Conservation (phyloP, 2,329 filamentous ascomycete genomes). For the Claviceps purpurea region DNA sequence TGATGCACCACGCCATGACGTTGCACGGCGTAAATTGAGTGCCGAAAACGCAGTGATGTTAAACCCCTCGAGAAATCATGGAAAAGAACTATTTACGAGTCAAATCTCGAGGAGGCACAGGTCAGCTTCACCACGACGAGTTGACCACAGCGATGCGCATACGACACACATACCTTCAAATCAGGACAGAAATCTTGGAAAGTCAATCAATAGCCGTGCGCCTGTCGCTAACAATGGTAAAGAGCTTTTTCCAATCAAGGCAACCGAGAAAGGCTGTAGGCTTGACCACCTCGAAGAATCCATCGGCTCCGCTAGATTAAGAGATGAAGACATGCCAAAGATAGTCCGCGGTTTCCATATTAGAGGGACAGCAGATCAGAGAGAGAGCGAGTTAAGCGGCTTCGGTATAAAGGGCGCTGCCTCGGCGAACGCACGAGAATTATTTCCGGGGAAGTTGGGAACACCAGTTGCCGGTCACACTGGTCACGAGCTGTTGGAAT, state of each 20-base stretch:
- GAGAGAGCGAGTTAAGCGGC: constrained; percentile 30
- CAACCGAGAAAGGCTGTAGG: constrained; percentile 15
- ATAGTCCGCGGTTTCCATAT: constrained; percentile 50
- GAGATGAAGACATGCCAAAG: constrained; percentile 31
- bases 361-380: constrained; percentile 40
- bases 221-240: constrained; percentile 18
- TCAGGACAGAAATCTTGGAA: constrained; percentile 22
- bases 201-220: constrained; percentile 21
- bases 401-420: constrained; percentile 56
- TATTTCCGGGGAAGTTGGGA: constrained; percentile 53
- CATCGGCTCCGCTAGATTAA: constrained; percentile 24
- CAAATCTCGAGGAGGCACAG: constrained; percentile 26
- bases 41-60: constrained; percentile 16
- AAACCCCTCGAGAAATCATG: constrained; percentile 26
- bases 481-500: constrained; percentile 56
- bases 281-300: constrained; percentile 25
- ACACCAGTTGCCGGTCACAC: constrained; percentile 49
- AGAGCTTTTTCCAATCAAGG: constrained; percentile 27
- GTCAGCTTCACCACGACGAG: constrained; percentile 38
- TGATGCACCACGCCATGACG: constrained; percentile 36
- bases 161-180: constrained; percentile 21
- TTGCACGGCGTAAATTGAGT: constrained; percentile 14
- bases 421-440: constrained; percentile 38
- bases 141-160: constrained; percentile 27
- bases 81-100: constrained; percentile 51